Evolutionary conservation across 129 eudicot species (phyloP).

Genomic region (Saussurea involucrata): DNA sequence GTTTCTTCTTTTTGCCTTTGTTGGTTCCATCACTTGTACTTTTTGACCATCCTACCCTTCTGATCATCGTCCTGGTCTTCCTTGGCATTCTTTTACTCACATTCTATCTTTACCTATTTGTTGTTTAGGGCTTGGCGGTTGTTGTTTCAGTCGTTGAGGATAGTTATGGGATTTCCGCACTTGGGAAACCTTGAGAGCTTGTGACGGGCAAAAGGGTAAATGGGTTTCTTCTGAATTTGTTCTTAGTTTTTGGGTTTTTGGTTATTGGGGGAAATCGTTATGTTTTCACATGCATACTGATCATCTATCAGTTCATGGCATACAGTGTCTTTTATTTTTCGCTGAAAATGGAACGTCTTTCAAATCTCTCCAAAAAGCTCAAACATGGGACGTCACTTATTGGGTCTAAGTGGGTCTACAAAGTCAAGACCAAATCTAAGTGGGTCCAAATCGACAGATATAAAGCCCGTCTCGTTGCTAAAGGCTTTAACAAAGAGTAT

Average conservation of each 20-base stretch:
- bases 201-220: constrained; percentile 26
- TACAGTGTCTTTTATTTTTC: constrained; percentile 39
- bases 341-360: no score
- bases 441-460: no score
- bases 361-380: no score
- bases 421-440: no score
- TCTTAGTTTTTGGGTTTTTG: background rate
- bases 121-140: constrained; percentile 28
- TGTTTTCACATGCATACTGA: constrained; percentile 5
- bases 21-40: constrained; percentile 19
- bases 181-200: constrained; percentile 30
- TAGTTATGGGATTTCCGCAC: constrained; percentile 30
- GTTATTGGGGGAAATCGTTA: constrained; percentile 5
- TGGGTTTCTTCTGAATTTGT: constrained; percentile 25
- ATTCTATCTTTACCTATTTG: constrained; percentile 17
- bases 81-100: constrained; percentile 1
- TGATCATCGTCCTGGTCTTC: background rate
- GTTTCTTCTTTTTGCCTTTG: constrained; percentile 11
- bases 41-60: background rate
- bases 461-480: no score
- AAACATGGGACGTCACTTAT: no score
- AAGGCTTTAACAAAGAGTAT: no score
- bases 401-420: no score
- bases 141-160: constrained; percentile 50
- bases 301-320: constrained; percentile 25